Percentiles rank a stretch among this genome's conserved stretches.
phyloP scores from a whole-genome alignment of 2,329 filamentous ascomycete genomes.

The Xylaria sp. region DNA sequence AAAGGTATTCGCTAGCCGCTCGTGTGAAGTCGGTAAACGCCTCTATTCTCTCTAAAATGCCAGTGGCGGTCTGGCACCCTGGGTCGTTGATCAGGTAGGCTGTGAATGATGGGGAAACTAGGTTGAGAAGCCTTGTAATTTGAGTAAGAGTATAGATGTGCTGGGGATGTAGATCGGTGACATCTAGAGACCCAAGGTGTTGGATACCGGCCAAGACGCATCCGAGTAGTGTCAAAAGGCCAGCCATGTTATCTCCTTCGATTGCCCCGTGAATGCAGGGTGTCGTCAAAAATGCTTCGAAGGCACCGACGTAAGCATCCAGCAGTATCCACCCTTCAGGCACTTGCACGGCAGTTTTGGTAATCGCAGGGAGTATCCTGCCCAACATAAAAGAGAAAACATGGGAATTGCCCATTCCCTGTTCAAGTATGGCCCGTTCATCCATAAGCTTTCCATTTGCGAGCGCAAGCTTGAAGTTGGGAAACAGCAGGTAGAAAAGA shows the following conservation, averaged over 20 bases:
- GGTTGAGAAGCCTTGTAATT: conserved; percentile 32
- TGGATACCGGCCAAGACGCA: conserved; percentile 35
- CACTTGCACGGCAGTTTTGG: conserved; percentile 42
- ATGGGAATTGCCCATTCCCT: conserved; percentile 50
- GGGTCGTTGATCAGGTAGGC: conserved; percentile 34
- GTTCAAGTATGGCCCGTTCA: conserved; percentile 49
- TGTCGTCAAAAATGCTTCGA: conserved; percentile 42
- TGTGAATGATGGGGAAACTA: conserved; percentile 33
- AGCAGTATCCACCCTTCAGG: conserved; percentile 50
- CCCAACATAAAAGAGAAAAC: conserved; percentile 53
- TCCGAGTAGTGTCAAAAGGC: conserved; percentile 40
- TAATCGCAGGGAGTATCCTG: conserved; percentile 58
- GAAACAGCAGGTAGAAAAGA: conserved; percentile 60
- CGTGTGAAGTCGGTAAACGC: conserved; percentile 32
- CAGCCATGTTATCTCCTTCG: conserved; percentile 36
- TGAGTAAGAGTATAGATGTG: conserved; percentile 29
- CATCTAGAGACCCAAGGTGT: conserved; percentile 25
- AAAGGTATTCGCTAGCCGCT: conserved; percentile 27
- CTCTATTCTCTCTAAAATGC: conserved; percentile 20
- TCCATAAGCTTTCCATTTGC: conserved; percentile 51
- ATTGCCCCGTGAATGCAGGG: conserved; percentile 44
- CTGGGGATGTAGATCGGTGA: conserved; percentile 25
- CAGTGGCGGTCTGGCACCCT: conserved; percentile 13
- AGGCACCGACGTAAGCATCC: conserved; percentile 52
- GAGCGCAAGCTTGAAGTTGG: conserved; percentile 59